These are phyloP conservation scores for Byssochlamys sp. DNA, from an alignment of 2,329 filamentous ascomycete species.

Conservation along the genomic window DNA sequence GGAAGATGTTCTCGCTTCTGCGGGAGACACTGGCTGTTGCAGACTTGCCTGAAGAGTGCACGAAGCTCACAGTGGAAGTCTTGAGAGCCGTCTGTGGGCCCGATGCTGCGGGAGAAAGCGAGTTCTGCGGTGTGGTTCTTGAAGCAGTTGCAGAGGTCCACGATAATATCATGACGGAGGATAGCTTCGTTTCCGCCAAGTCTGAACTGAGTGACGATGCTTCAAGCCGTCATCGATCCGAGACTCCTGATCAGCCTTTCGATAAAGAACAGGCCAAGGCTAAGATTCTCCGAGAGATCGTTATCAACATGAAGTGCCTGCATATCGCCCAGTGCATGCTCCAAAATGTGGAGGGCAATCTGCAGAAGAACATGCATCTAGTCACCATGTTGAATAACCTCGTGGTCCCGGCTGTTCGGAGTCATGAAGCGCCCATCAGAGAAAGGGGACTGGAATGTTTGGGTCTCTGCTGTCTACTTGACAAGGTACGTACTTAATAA, in stretches of 20 bases:
- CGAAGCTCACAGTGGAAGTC: conserved; percentile 74
- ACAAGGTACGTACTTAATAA: conserved; percentile 48
- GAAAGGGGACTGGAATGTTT: conserved; percentile 83
- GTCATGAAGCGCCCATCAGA: conserved; percentile 82
- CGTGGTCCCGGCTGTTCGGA: conserved; percentile 87
- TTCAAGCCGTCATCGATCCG: conserved; percentile 38
- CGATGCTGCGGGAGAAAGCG: conserved; percentile 39
- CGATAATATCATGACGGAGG: conserved; percentile 70
- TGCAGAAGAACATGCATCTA: conserved; percentile 83
- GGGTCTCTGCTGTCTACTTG: conserved; percentile 81
- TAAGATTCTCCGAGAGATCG: conserved; percentile 64
- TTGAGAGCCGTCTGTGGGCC: conserved; percentile 71
- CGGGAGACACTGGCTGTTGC: conserved; percentile 76
- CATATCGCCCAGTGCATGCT: conserved; percentile 97
- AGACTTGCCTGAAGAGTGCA: conserved; percentile 83
- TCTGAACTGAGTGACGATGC: conserved; percentile 66
- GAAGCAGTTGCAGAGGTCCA: conserved; percentile 95
- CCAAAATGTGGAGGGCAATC: conserved; percentile 75
- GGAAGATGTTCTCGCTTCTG: conserved; percentile 90
- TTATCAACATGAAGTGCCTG: conserved; percentile 96
- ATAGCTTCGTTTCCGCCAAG: conserved; percentile 86
- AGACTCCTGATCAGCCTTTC: conserved; percentile 40
- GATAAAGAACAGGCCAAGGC: conserved; percentile 58
- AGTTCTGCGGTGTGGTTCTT: conserved; percentile 52
- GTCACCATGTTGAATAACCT: conserved; percentile 97